Percentiles rank a stretch among this genome's conserved stretches.
Conservation (phyloP, 2,329 filamentous ascomycete genomes). For the Ophiostoma tasmaniense region DNA sequence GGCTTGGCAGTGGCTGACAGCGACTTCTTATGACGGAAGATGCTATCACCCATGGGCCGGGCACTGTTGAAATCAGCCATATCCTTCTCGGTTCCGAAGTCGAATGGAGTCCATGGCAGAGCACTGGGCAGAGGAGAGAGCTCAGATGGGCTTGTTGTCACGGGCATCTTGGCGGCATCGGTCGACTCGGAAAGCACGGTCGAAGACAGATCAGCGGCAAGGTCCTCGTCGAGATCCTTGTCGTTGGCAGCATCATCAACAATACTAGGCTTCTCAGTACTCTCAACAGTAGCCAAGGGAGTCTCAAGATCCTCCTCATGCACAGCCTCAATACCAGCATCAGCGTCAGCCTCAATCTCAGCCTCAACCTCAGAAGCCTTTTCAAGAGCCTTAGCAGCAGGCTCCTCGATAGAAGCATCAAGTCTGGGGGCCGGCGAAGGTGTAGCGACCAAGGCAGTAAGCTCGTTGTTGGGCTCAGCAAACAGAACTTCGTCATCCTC, state of each 20-base stretch:
- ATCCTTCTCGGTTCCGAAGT: constrained; percentile 45
- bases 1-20: constrained; percentile 64
- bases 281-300: not conserved
- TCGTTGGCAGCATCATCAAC: constrained; percentile 13
- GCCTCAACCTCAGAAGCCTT: not conserved
- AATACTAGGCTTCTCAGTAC: not conserved
- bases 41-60: constrained; percentile 37
- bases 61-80: constrained; percentile 45
- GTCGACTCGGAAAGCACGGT: constrained; percentile 44
- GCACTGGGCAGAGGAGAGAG: constrained; percentile 41
- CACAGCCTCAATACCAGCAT: not conserved
- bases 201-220: constrained; percentile 45
- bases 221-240: constrained; percentile 35
- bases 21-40: constrained; percentile 44
- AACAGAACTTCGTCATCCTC: constrained; percentile 69
- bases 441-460: constrained; percentile 16
- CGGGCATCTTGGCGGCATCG: constrained; percentile 40
- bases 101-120: constrained; percentile 52
- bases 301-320: not conserved
- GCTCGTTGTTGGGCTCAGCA: constrained; percentile 41
- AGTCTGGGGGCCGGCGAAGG: not conserved
- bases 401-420: not conserved
- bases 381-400: not conserved
- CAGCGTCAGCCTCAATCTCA: not conserved
- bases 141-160: constrained; percentile 44